Conservation (phyloP, 1,139 yeast species). For the Lodderomyces elongisporus region DNA sequence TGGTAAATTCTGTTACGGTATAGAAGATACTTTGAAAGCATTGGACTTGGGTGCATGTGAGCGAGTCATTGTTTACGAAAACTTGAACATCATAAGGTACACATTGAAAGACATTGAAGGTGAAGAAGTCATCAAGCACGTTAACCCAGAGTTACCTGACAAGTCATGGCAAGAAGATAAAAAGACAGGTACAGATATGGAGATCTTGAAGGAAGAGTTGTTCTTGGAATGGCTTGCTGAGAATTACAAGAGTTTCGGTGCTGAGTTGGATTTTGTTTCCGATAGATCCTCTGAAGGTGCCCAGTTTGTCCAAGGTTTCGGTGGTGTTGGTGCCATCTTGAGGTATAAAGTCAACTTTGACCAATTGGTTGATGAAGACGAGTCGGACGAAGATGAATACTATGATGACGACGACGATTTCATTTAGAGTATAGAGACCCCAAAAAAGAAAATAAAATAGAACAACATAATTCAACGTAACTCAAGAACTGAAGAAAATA, state of each 20-base stretch:
- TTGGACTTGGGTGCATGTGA: conserved; percentile 95
- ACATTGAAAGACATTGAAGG: conserved; percentile 84
- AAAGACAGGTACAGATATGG: conserved; percentile 86
- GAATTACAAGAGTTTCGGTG: conserved; percentile 90
- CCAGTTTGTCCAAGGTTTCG: conserved; percentile 94
- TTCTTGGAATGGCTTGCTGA: conserved; percentile 97
- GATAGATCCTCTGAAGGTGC: conserved; percentile 98
- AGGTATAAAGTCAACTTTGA: conserved; percentile 97
- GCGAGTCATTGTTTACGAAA: conserved; percentile 85
- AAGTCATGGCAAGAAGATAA: conserved; percentile 77
- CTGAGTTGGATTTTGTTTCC: conserved; percentile 90
- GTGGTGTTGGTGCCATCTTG: conserved; percentile 96
- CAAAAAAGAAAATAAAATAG: too few species aligned
- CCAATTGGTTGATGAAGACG: conserved; percentile 84
- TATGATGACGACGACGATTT: conserved; percentile 57
- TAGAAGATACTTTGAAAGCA: conserved; percentile 93
- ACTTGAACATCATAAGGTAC: conserved; percentile 78
- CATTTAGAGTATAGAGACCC: too few species aligned
- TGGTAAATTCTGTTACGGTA: conserved; percentile 96
- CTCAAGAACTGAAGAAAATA: too few species aligned
- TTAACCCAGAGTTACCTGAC: conserved; percentile 65
- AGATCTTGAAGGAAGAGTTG: conserved; percentile 72
- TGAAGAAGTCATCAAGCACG: conserved; percentile 67
- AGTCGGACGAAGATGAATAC: conserved; percentile 80
- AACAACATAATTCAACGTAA: too few species aligned